Evolutionary conservation across 1,284 basidiomycete species (phyloP), one percentile per base, ranked within the genome.

Genomic region (Malassezia caprae): DNA sequence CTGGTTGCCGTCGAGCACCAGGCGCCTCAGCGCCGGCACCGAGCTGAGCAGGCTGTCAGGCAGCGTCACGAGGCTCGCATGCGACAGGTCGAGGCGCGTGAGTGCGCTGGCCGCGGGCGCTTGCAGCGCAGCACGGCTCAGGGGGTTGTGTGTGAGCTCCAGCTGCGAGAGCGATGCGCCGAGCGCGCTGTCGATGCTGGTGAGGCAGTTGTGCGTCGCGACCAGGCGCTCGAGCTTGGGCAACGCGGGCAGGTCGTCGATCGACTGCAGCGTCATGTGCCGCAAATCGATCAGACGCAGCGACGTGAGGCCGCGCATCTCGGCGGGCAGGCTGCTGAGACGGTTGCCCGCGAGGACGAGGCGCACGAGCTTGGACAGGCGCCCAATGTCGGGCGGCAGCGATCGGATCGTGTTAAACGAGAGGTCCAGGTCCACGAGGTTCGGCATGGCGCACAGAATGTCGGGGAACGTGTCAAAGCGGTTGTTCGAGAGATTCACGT

Each of bases 401-500:
- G 83, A 81, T 0, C 81, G 80, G 63, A 98, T 86, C 73, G 82
- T 83, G 77, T 99, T 98, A 80, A 96, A 96, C 0, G 93, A 96
- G 41, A 96, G 80, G 72, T 98, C 93, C 19, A 99, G 82, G 65
- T 93, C 88, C 28, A 82, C 78, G 26, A 98, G 81, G 17, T 79
- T 81, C 5, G 79, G 77, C 72, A 96, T 82, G 56, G 85, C 79
- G 72, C 83, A 85, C 17, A 98, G 81, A 23, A 87, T 85, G 0
- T 78, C 60, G 0, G 93, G 91, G 56, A 98, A 81, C n/a, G 73
- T 76, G 40, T 83, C 82, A 74, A 96, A 90, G 72, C 90, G 89
- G 79, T 98, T 99, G 78, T 96, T 98, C 46, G 90, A 94, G 60
- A 99, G 86, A 77, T 96, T 94, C 67, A 98, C 81, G 44, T 83